Evolutionary conservation across 768 basidiomycete species (phyloP), one percentile per base, ranked within the genome.

Genomic region (Mycena capillaripes): DNA sequence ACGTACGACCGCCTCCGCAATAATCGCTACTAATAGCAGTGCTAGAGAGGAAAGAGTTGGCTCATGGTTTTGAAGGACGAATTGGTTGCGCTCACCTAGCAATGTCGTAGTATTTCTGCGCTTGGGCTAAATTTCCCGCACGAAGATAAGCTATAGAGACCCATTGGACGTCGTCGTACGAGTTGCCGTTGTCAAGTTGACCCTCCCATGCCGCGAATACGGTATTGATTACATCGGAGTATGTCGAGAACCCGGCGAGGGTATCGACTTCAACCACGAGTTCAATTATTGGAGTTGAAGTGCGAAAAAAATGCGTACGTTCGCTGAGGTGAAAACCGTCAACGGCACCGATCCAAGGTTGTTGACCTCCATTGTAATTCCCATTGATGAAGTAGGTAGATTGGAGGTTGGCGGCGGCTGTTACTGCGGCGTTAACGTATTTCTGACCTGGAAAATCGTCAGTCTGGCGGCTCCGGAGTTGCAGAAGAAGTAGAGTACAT

Each of bases 361-460:
- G 68, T 34, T 76, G 72, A 30, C 60, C 34, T 4, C 59, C 60
- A 34, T 12, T 17, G 16, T 71, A 73, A 12, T 21, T 23, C 7
- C 75, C 75, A 38, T 48, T 38, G 27, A n/a, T 19, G 36, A 71
- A 76, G 53, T 76, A 76, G 27, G 61, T 32, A 14, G 75, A 66
- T 66, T 76, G 75, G 25, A 76, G 66, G 61, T 74, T 76, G n/a
- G 40, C 62, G n/a, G 74, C 74, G n/a, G 74, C 74, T 11, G 57
- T 66, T n/a, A 50, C 30, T 1, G 75, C 75, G 4, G 75, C 72
- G 38, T 73, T 68, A 50, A 76, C 56, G 32, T 76, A 76, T 53
- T 71, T 70, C 50, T 70, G 66, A 36, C 75, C 67, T 69, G 40
- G 1, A 38, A 53, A 32, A 55, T 16, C 17, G 19, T 46, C 8